Conservation (phyloP, 176 grass and related monocot genomes). For the Musa troglodytarum region DNA sequence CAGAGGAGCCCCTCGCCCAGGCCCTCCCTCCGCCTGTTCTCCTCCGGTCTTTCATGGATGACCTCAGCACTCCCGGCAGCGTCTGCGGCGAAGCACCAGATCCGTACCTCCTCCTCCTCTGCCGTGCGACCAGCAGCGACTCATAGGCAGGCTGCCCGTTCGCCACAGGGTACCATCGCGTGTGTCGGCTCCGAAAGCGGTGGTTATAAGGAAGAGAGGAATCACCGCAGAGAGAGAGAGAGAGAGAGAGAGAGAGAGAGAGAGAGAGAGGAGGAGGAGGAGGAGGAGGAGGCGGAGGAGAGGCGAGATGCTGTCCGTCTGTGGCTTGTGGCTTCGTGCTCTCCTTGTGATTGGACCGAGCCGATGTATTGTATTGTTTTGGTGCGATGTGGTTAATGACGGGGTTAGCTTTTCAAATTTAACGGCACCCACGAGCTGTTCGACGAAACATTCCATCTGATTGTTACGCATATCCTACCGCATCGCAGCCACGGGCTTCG, state of each 20-base stretch:
- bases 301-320: too few relatives aligned
- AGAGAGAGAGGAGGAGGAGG: too few relatives aligned
- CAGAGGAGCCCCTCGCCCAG: background rate
- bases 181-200: background rate
- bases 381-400: too few relatives aligned
- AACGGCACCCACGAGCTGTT: too few relatives aligned
- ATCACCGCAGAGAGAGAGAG: background rate
- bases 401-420: too few relatives aligned
- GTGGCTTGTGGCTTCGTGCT: too few relatives aligned
- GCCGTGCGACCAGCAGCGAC: background rate
- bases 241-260: background rate
- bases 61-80: conserved; percentile 2
- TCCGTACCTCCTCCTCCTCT: background rate
- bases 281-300: background rate
- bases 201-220: background rate
- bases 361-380: too few relatives aligned
- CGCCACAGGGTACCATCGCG: background rate
- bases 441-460: too few relatives aligned
- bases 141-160: background rate
- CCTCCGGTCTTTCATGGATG: conserved; percentile 31
- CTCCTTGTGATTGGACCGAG: too few relatives aligned
- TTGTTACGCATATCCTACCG: too few relatives aligned
- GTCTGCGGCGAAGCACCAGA: conserved; percentile 2
- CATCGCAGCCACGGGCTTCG: too few relatives aligned
- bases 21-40: conserved; percentile 1